These are phyloP conservation scores for Solanum hybrid DNA, from an alignment of 305 asterid genomes.

Conservation along the genomic window DNA sequence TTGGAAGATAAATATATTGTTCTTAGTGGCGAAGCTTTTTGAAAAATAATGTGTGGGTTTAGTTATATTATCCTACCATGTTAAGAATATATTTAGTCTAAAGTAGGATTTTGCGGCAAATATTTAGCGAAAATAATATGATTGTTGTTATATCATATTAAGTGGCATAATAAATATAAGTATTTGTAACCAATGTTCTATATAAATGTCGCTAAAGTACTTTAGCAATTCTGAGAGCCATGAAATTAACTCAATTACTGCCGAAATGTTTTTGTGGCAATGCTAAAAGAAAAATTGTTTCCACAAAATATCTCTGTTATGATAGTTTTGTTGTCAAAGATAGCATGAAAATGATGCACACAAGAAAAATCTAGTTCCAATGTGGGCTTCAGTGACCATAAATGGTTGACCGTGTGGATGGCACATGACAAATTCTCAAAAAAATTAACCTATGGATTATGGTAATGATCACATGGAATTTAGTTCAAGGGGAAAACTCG, in stretches of 20 bases:
- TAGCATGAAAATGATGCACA: not conserved
- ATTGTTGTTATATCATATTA: too few relatives aligned
- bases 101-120: not conserved
- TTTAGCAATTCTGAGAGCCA: not conserved
- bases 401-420: not conserved
- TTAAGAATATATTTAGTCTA: not conserved
- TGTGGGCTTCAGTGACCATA: not conserved
- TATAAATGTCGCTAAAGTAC: not conserved
- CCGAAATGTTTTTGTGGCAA: not conserved
- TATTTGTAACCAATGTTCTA: too few relatives aligned
- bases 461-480: not conserved
- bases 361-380: not conserved
- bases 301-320: not conserved
- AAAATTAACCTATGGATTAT: not conserved
- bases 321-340: not conserved
- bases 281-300: not conserved
- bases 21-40: not conserved
- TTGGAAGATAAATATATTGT: not conserved
- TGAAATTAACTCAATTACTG: not conserved
- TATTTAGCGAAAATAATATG: too few relatives aligned
- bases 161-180: not conserved
- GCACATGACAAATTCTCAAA: not conserved
- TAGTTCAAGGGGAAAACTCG: not conserved
- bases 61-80: not conserved
- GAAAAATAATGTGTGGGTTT: not conserved